Evolutionary conservation across 768 basidiomycete species (phyloP).

Genomic region (Boletus bicolor): DNA sequence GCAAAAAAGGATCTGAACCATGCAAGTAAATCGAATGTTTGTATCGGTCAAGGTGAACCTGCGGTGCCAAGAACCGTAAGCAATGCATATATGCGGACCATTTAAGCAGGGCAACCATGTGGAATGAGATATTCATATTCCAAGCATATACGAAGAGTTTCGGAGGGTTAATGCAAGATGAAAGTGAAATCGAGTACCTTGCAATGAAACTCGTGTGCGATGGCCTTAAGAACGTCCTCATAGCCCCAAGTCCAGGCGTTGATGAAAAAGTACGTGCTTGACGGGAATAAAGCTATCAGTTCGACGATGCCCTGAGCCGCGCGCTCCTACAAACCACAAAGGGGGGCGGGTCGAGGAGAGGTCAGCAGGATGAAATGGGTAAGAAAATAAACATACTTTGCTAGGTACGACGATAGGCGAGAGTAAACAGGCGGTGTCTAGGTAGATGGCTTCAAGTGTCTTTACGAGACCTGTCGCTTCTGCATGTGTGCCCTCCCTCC

Average conservation of each 20-base stretch:
- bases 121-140: not conserved
- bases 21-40: slow-evolving; percentile 66
- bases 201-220: slow-evolving; percentile 63
- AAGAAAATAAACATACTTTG: slow-evolving; percentile 42
- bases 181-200: slow-evolving; percentile 38
- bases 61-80: slow-evolving; percentile 3
- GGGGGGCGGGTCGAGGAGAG: not conserved
- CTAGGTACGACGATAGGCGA: slow-evolving; percentile 49
- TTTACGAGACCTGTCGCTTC: slow-evolving; percentile 34
- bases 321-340: slow-evolving; percentile 43
- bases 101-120: not conserved
- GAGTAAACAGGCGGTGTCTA: slow-evolving; percentile 76
- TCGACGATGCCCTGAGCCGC: slow-evolving; percentile 66
- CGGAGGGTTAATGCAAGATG: not conserved
- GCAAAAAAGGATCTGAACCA: slow-evolving; percentile 58
- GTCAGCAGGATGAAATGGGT: not conserved
- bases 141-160: not conserved
- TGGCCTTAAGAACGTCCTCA: slow-evolving; percentile 81
- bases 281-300: slow-evolving; percentile 67
- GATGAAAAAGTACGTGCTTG: slow-evolving; percentile 74
- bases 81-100: slow-evolving; percentile 4
- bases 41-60: slow-evolving; percentile 93
- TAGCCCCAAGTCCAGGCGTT: slow-evolving; percentile 98
- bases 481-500: slow-evolving; percentile 19
- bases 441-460: slow-evolving; percentile 72